phyloP scores from a whole-genome alignment of 805 yeast genomes.

The Ogataea pilisensis region DNA sequence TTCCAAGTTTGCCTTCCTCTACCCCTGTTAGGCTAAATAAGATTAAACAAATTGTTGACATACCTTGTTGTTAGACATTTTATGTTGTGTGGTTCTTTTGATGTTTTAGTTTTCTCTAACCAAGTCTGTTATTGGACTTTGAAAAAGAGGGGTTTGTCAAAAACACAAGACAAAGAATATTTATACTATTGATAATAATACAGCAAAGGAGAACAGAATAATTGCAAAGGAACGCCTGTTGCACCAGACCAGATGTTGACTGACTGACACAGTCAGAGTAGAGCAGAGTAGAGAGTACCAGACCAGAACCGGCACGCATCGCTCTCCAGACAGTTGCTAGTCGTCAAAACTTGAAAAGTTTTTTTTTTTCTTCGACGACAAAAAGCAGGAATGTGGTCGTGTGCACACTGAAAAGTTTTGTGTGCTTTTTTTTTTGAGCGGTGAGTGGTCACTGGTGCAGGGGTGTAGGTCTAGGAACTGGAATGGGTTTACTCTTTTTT shows the following conservation, averaged over 20 bases:
- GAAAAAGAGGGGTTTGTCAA: too few species aligned
- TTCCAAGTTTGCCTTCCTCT: background rate
- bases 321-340: too few species aligned
- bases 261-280: too few species aligned
- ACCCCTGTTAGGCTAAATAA: too few species aligned
- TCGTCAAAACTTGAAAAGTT: conserved; percentile 1
- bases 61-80: conserved; percentile 29
- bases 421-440: background rate
- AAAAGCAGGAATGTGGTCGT: background rate
- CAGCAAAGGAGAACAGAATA: background rate
- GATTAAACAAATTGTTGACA: conserved; percentile 4
- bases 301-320: too few species aligned
- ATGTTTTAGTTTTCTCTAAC: conserved; percentile 1
- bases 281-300: too few species aligned
- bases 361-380: background rate
- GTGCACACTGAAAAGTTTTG: conserved; percentile 1
- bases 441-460: background rate
- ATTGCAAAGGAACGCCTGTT: too few species aligned
- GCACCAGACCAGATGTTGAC: too few species aligned
- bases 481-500: too few species aligned
- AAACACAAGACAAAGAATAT: too few species aligned
- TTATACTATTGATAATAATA: background rate
- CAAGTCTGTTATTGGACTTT: too few species aligned
- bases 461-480: too few species aligned
- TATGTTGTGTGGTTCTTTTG: conserved; percentile 3